Percentiles rank a stretch among this genome's conserved stretches.
These are phyloP conservation scores for Pontederia crassipes DNA, from an alignment of 176 grass and related monocot species.

Conservation along the genomic window DNA sequence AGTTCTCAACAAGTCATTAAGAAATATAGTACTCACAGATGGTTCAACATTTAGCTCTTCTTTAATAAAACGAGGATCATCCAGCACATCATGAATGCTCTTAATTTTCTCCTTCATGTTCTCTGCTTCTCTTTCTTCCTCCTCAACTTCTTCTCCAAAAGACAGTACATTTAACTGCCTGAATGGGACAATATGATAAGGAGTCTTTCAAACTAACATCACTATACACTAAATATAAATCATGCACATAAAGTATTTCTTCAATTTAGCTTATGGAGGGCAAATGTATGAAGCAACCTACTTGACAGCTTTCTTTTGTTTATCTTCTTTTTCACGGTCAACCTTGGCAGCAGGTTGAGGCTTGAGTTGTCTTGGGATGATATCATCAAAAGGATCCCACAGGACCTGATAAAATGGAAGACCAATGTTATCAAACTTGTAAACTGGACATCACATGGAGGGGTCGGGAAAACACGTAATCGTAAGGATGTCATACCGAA, in stretches of 20 bases:
- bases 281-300: conserved; percentile 23
- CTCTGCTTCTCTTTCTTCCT: conserved; percentile 68
- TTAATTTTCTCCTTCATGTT: conserved; percentile 78
- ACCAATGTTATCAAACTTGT: neutral
- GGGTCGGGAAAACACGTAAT: too few relatives aligned
- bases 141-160: conserved; percentile 94
- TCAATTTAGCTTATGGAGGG: neutral
- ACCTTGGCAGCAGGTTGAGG: conserved; percentile 34
- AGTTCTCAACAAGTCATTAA: too few relatives aligned
- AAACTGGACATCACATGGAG: too few relatives aligned
- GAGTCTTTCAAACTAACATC: too few relatives aligned
- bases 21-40: conserved; percentile 27
- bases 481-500: too few relatives aligned
- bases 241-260: too few relatives aligned
- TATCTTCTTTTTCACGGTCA: conserved; percentile 35
- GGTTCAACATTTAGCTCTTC: conserved; percentile 36
- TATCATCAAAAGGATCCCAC: conserved; percentile 99
- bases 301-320: conserved; percentile 82
- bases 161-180: conserved; percentile 92
- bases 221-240: too few relatives aligned
- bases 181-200: conserved; percentile 11
- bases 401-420: conserved; percentile 47
- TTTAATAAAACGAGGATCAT: conserved; percentile 83
- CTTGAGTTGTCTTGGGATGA: conserved; percentile 63
- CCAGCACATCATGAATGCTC: conserved; percentile 91